phyloP scores from a whole-genome alignment of 495 filamentous ascomycete genomes.

The Oleoguttula mirabilis region DNA sequence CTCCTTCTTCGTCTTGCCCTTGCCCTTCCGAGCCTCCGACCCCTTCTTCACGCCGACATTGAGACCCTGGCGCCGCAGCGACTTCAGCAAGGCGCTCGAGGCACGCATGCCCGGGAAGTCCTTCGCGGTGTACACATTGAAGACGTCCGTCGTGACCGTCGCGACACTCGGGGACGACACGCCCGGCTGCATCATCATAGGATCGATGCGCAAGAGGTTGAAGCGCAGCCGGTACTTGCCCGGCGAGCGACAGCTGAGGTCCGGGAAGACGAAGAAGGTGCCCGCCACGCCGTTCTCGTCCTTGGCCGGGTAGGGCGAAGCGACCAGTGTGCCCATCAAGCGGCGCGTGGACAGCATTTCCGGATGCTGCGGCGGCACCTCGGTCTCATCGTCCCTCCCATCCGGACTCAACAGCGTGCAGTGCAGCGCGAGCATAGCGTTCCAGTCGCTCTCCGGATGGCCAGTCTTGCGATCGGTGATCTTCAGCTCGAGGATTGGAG shows the following conservation, averaged over 20 bases:
- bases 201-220: conserved; percentile 69
- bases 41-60: conserved; percentile 73
- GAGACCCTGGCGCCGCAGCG: conserved; percentile 61
- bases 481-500: conserved; percentile 81
- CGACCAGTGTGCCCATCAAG: conserved; percentile 67
- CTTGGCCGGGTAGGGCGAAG: conserved; percentile 57
- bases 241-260: conserved; percentile 80
- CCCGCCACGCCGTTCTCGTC: conserved; percentile 56
- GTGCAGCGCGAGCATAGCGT: conserved; percentile 76
- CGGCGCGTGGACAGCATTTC: conserved; percentile 41
- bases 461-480: conserved; percentile 52
- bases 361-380: conserved; percentile 26
- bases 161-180: conserved; percentile 46
- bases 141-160: conserved; percentile 60
- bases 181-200: conserved; percentile 38
- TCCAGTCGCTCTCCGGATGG: conserved; percentile 43
- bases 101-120: conserved; percentile 91
- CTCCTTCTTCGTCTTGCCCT: conserved; percentile 31
- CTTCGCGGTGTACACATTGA: conserved; percentile 88
- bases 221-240: conserved; percentile 76
- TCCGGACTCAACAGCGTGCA: conserved; percentile 61
- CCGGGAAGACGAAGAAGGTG: conserved; percentile 90
- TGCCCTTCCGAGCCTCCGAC: conserved; percentile 46
- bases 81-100: conserved; percentile 54
- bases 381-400: conserved; percentile 48